These are phyloP conservation scores for Exidia glandulosa DNA, from an alignment of 768 basidiomycete genomes.

Conservation along the genomic window DNA sequence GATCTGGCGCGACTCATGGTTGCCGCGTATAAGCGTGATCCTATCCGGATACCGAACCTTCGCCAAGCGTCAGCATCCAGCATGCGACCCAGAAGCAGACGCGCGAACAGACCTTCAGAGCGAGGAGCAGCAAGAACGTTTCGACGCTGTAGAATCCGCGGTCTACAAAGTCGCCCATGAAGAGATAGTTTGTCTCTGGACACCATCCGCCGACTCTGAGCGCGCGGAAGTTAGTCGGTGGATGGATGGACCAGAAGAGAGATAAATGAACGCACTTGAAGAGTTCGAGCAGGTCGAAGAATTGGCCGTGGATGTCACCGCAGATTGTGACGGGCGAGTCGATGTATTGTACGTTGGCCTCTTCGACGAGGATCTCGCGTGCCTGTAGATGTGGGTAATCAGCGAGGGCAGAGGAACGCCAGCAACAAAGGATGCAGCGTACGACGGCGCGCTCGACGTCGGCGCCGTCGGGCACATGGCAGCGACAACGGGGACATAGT, in stretches of 20 bases:
- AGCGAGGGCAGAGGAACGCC: no score
- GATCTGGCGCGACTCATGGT: constrained; percentile 96
- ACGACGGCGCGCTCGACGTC: no score
- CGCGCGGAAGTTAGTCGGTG: constrained; percentile 97
- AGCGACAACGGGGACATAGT: no score
- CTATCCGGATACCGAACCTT: constrained; percentile 87
- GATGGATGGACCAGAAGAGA: constrained; percentile 31
- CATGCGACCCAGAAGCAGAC: background rate
- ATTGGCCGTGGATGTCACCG: constrained; percentile 39
- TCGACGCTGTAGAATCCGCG: constrained; percentile 96
- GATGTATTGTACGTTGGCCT: constrained; percentile 93
- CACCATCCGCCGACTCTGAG: constrained; percentile 91
- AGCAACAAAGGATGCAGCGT: no score
- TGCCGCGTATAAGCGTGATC: constrained; percentile 92
- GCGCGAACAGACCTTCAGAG: constrained; percentile 54
- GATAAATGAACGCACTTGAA: constrained; percentile 36
- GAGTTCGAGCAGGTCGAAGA: constrained; percentile 26
- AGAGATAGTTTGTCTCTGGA: constrained; percentile 89
- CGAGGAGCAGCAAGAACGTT: constrained; percentile 87
- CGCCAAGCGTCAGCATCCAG: constrained; percentile 5
- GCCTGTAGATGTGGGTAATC: no score
- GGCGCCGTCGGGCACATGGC: no score
- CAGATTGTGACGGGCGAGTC: constrained; percentile 78
- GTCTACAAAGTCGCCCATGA: constrained; percentile 99
- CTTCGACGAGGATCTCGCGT: constrained; percentile 92